phyloP scores from a whole-genome alignment of 495 filamentous ascomycete genomes.

The Glarea lozoyensis region DNA sequence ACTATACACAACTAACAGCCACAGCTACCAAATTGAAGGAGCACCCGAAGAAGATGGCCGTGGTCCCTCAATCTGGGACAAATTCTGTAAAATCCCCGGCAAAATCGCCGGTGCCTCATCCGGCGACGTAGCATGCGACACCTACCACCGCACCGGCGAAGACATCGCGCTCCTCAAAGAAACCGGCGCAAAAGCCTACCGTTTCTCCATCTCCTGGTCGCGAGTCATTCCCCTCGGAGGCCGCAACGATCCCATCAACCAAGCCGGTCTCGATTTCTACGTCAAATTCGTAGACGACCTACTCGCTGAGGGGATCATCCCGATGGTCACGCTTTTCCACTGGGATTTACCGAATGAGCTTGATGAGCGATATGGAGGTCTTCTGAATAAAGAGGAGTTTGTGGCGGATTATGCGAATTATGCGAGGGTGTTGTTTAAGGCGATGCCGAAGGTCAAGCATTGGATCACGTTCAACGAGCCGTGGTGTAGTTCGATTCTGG shows the following conservation, averaged over 20 bases:
- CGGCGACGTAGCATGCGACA: constrained; percentile 65
- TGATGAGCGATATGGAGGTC: constrained; percentile 53
- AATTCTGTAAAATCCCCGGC: constrained; percentile 62
- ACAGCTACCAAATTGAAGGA: constrained; percentile 71
- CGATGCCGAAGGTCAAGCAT: constrained; percentile 49
- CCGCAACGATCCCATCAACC: constrained; percentile 53
- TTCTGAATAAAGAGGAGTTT: constrained; percentile 50
- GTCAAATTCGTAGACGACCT: constrained; percentile 53
- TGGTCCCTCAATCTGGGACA: constrained; percentile 69
- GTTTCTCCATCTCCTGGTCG: constrained; percentile 70
- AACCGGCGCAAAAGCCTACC: constrained; percentile 55
- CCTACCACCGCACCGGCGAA: constrained; percentile 63
- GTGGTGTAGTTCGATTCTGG: constrained; percentile 50
- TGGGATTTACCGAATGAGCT: constrained; percentile 54
- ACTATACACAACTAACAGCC: constrained; percentile 1
- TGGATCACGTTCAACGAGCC: constrained; percentile 65
- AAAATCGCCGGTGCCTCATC: constrained; percentile 65
- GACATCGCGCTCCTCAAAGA: constrained; percentile 65
- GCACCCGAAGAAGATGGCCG: constrained; percentile 58
- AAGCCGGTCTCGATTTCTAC: constrained; percentile 49
- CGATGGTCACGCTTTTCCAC: constrained; percentile 56
- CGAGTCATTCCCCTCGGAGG: constrained; percentile 61
- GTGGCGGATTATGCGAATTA: constrained; percentile 52
- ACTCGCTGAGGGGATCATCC: constrained; percentile 46
- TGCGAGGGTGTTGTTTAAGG: constrained; percentile 46